Percentiles rank a stretch among this genome's conserved stretches.
phyloP scores from a whole-genome alignment of 139 green algal genomes.

The Haematococcus lacustris region DNA sequence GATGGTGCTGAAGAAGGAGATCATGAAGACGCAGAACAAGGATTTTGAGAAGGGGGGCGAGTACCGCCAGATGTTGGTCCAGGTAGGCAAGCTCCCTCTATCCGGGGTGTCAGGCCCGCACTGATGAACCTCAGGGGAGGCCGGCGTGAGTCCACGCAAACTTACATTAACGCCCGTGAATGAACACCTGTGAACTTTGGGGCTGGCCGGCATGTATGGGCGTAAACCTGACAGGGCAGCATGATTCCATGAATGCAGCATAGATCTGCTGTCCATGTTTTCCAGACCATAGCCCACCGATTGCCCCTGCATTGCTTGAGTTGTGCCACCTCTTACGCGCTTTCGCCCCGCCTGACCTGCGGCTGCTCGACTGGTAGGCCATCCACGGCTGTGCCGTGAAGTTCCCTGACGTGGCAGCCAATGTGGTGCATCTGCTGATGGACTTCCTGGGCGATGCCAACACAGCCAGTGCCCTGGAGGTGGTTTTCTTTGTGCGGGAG shows the following conservation, averaged over 20 bases:
- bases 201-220: no score
- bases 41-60: constrained; percentile 83
- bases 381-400: constrained; percentile 92
- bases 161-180: no score
- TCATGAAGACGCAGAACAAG: constrained; percentile 78
- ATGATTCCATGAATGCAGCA: no score
- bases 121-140: no score
- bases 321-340: no score
- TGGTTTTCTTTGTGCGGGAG: constrained; percentile 88
- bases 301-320: no score
- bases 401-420: constrained; percentile 88
- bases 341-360: not conserved
- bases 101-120: no score
- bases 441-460: constrained; percentile 88
- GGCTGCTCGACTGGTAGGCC: constrained; percentile 30
- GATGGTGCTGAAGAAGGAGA: constrained; percentile 8
- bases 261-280: no score
- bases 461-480: constrained; percentile 74
- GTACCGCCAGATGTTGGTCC: constrained; percentile 91
- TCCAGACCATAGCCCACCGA: no score
- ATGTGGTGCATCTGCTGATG: constrained; percentile 94
- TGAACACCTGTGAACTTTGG: no score
- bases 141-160: no score
- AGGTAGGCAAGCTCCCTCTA: constrained; percentile 27
- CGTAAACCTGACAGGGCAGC: no score